Evolutionary conservation across 768 basidiomycete species (phyloP), one percentile per base, ranked within the genome.

Genomic region (Botryobasidium botryosum): DNA sequence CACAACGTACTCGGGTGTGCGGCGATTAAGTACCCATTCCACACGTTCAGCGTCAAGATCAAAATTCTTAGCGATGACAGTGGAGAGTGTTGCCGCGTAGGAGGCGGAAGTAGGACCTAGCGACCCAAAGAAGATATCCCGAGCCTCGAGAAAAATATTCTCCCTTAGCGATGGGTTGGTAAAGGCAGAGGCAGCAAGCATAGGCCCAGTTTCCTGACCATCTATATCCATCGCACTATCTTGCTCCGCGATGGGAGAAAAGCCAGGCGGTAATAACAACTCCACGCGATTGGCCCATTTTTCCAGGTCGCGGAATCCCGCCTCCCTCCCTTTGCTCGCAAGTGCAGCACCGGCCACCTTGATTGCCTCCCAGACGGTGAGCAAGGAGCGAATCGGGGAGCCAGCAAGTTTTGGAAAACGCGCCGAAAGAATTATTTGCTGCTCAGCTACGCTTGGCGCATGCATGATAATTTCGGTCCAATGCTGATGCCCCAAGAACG

Each of bases 101-200:
- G 23, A 24, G 32, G 50, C 33, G 29, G 31, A 50, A 31, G 45
- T 53, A 50, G 24, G 42, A 54, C 21, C 57, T 54, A 15, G 57
- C 21, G 75, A 69, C 29, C 86, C 85, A 51, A 94, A 86, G 63
- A 99, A 96, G 20, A 92, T 74, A 57, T 97, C 94, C 17, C 80
- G 70, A 0, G 85, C 84, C 56, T 90, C 84, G 33, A 86, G 65
- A 54, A 79, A 90, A 25, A 96, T 74, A 43, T 90, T 86, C 59
- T 97, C 91, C 33, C 88, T 76, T 2, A 91, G 56, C 0, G 70
- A 61, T 3, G 79, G 74, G 55, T 87, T 85, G 3, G 79, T 64
- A 52, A 87, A 75, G 36, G 79, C 53, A 15, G 53, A 12, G 61
- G 53, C 46, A 6, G 52, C 50, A 6, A 47, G 33, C 2, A 60